Percentiles rank a stretch among this genome's conserved stretches.
phyloP scores from a whole-genome alignment of 257 asterid species.

The Leonotis leonurus region DNA sequence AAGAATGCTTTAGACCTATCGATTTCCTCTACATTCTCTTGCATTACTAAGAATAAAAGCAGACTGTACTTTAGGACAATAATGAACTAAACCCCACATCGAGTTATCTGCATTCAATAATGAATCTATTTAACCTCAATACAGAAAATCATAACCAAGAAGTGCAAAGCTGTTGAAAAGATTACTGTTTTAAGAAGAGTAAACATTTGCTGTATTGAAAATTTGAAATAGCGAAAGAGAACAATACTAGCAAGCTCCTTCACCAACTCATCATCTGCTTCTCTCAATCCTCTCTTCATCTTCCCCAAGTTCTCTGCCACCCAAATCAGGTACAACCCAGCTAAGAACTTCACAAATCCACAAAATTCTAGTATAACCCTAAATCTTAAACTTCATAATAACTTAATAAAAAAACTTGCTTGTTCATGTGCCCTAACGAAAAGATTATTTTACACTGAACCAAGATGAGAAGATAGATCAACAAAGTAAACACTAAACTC shows the following conservation, averaged over 20 bases:
- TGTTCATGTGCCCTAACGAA: not conserved
- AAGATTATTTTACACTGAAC: not conserved
- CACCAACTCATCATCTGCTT: no score
- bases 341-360: not conserved
- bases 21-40: not conserved
- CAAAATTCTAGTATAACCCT: not conserved
- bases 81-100: not conserved
- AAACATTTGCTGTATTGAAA: not conserved
- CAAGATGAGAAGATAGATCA: not conserved
- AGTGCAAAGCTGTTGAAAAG: not conserved
- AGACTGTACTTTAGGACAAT: not conserved
- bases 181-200: not conserved
- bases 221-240: no score
- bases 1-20: not conserved
- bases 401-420: not conserved
- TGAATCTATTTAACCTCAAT: not conserved
- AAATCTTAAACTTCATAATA: not conserved
- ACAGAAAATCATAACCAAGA: constrained; percentile 1
- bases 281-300: no score
- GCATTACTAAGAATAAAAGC: not conserved
- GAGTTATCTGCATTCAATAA: constrained; percentile 1
- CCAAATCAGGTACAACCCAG: not conserved
- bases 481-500: constrained; percentile 16
- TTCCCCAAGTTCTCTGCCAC: constrained; percentile 51
- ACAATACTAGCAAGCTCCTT: no score